Evolutionary conservation across 73 alveolate genomes (phyloP), one percentile per base, ranked within the genome.

Genomic region (Paramecium primaurelia): DNA sequence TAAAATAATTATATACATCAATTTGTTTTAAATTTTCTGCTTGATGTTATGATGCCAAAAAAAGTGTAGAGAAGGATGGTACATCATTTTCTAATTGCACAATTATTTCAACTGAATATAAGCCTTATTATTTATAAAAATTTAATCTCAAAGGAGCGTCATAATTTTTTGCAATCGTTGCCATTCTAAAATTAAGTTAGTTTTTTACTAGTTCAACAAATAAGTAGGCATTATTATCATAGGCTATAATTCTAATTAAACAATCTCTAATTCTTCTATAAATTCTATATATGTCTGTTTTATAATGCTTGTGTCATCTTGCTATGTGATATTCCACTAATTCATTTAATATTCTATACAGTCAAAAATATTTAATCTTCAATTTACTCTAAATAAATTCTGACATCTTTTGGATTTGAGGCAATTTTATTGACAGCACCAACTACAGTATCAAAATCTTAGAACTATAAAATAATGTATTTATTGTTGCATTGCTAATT

Each of bases 361-460:
- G 91, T 80, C 18, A 80, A 49, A 47, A 12, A 80, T 47, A 80
- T 22, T 80, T 42, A 12, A 6, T 80, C 91, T 10, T 47, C 73
- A 80, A 80, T 47, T 47, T 80, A 16, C 58, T 80, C 91, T 49
- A 80, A 80, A 80, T 80, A 80, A 32, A 80, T 42, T 80, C 91
- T 80, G 71, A 49, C 77, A 47, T 80, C 91, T 80, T 80, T 80
- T 80, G 91, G 91, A 80, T 80, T 80, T 20, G 71, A 80, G 4
- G 32, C 77, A 26, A 80, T 45, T 49, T 80, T 32, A 80, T 80
- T 80, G 10, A 80, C 77, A 20, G 91, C 73, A 4, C 34, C 47
- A 26, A 80, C 75, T 8, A 80, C 91, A 45, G 34, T 26, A 18
- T 80, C 91, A 26, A 80, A 80, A 80, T 80, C 91, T 36, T 45